phyloP scores from a whole-genome alignment of 768 basidiomycete genomes.

The Thelephora aurantiotincta region DNA sequence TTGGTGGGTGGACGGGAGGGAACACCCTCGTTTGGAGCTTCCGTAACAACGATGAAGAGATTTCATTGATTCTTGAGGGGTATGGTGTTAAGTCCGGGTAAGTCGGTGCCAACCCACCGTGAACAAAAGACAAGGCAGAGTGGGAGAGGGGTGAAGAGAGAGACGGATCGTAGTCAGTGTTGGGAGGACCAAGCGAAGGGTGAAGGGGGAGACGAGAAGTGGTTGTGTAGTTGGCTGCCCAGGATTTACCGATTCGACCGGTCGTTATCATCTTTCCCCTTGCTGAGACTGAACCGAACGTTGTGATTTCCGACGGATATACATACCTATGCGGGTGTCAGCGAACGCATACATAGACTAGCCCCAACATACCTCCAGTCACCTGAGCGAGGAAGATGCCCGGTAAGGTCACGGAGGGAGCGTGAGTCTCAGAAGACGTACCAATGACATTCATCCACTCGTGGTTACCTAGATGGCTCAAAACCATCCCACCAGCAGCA shows the following conservation, averaged over 20 bases:
- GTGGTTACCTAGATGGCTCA: slow-evolving; percentile 85
- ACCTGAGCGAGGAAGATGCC: slow-evolving; percentile 24
- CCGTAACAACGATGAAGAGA: slow-evolving; percentile 53
- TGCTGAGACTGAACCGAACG: slow-evolving; percentile 57
- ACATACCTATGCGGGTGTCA: slow-evolving; percentile 49
- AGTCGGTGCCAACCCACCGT: slow-evolving; percentile 76
- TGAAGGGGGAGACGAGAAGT: slow-evolving; percentile 74
- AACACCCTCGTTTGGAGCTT: slow-evolving; percentile 55
- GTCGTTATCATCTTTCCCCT: slow-evolving; percentile 64
- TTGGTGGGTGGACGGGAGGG: slow-evolving; percentile 67
- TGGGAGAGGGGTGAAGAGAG: slow-evolving; percentile 45
- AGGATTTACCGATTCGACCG: slow-evolving; percentile 68
- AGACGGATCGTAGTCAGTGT: slow-evolving; percentile 33
- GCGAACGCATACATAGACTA: neutral
- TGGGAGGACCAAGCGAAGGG: slow-evolving; percentile 49
- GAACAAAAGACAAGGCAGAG: slow-evolving; percentile 82
- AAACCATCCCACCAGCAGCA: slow-evolving; percentile 50
- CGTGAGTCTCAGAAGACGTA: slow-evolving; percentile 14
- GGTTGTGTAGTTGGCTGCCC: slow-evolving; percentile 77
- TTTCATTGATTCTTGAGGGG: slow-evolving; percentile 66
- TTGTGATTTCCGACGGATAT: slow-evolving; percentile 64
- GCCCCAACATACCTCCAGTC: slow-evolving; percentile 60
- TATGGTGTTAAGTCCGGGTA: slow-evolving; percentile 70
- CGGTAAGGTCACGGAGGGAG: slow-evolving; percentile 5
- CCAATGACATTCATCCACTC: slow-evolving; percentile 91